phyloP scores from a whole-genome alignment of 2,329 filamentous ascomycete species.

The Penicillium sp. region DNA sequence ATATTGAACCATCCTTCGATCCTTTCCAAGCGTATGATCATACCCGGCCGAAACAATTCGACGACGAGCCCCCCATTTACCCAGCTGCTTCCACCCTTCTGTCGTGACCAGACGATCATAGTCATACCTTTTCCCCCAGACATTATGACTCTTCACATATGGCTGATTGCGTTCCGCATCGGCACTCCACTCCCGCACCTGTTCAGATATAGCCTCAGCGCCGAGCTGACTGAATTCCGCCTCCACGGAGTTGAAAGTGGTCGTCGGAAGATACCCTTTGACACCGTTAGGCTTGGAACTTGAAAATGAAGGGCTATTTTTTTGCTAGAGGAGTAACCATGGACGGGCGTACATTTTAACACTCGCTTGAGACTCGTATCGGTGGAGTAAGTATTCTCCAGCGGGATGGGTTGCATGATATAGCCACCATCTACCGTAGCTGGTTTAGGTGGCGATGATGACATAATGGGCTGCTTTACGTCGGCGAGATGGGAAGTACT shows the following conservation, averaged over 20 bases:
- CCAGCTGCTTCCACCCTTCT: constrained; percentile 55
- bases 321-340: too few species aligned
- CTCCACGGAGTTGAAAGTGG: constrained; percentile 50
- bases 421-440: constrained; percentile 46
- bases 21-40: constrained; percentile 16
- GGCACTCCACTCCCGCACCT: constrained; percentile 34
- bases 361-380: constrained; percentile 50
- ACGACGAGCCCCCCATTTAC: constrained; percentile 30
- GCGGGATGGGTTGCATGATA: constrained; percentile 49
- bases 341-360: constrained; percentile 42
- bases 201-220: constrained; percentile 27
- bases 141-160: constrained; percentile 54
- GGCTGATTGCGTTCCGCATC: constrained; percentile 63
- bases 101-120: constrained; percentile 56
- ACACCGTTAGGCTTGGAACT: neutral
- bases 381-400: constrained; percentile 54
- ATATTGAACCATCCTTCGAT: constrained; percentile 22
- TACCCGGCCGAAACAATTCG: constrained; percentile 25
- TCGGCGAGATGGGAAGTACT: neutral
- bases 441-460: constrained; percentile 6
- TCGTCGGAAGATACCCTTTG: constrained; percentile 40
- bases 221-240: constrained; percentile 23
- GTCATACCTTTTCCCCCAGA: constrained; percentile 52
- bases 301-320: too few species aligned
- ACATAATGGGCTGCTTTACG: constrained; percentile 4